A percentile compares a stretch with the other conserved stretches of the same genome.
Evolutionary conservation across 805 yeast genomes (phyloP).

Genomic region (Candida pini): DNA sequence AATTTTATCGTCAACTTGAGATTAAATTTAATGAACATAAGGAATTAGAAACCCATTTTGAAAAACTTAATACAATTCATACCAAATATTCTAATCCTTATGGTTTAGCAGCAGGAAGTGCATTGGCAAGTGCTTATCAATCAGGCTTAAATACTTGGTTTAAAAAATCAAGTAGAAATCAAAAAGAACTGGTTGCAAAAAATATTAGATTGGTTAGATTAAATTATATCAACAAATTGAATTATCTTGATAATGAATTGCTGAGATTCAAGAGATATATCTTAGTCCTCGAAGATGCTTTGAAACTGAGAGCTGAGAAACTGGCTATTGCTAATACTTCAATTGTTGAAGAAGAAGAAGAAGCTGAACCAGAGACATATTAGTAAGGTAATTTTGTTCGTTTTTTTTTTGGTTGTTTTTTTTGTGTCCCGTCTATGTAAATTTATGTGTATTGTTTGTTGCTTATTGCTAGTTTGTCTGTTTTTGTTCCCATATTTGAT

Average conservation of each 20-base stretch:
- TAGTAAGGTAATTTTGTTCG: too few species aligned
- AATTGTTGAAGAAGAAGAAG: slow-evolving; percentile 4
- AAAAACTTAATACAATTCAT: slow-evolving; percentile 10
- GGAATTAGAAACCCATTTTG: slow-evolving; percentile 12
- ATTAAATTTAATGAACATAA: slow-evolving; percentile 39
- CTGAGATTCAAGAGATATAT: slow-evolving; percentile 41
- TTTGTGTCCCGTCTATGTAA: too few species aligned
- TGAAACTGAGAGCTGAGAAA: slow-evolving; percentile 37
- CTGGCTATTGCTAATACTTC: slow-evolving; percentile 2
- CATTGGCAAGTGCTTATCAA: slow-evolving; percentile 6
- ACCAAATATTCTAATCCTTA: slow-evolving; percentile 1
- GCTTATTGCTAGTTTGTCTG: too few species aligned
- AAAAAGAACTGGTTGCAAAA: slow-evolving; percentile 10
- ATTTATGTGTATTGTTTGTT: too few species aligned
- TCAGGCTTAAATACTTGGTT: slow-evolving; percentile 9
- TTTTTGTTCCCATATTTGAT: too few species aligned
- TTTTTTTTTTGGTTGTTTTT: too few species aligned
- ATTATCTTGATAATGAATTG: slow-evolving; percentile 40
- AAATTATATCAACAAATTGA: slow-evolving; percentile 37
- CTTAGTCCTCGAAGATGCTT: slow-evolving; percentile 40
- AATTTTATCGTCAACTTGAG: slow-evolving; percentile 36
- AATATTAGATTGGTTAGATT: slow-evolving; percentile 32
- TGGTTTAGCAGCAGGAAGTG: not conserved
- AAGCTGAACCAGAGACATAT: too few species aligned
- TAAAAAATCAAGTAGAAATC: slow-evolving; percentile 8